Conservation (phyloP, 116 monocot species). For the Iris pallida region DNA sequence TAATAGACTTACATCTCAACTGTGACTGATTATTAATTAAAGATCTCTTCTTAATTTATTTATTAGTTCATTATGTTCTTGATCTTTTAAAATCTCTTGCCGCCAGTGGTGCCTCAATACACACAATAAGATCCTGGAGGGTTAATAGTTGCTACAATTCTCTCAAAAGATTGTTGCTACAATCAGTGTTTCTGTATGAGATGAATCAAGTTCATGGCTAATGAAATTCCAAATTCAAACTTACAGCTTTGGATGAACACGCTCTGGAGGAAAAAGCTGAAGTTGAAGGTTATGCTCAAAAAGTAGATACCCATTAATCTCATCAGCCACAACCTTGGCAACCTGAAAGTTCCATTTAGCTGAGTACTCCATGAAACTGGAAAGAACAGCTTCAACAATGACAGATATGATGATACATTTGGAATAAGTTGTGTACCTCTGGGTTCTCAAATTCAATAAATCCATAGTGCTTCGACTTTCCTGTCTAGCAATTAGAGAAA, state of each 20-base stretch:
- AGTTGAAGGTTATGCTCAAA: conserved; percentile 87
- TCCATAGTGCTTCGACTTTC: conserved; percentile 91
- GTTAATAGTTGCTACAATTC: too few species aligned
- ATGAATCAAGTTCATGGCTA: too few species aligned
- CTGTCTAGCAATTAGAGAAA: conserved; percentile 46
- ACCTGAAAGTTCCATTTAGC: conserved; percentile 44
- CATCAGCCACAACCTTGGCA: conserved; percentile 91
- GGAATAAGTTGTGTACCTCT: conserved; percentile 35
- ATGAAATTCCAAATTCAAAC: conserved; percentile 8
- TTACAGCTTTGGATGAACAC: conserved; percentile 83
- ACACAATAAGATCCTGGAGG: too few species aligned
- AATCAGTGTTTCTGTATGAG: too few species aligned
- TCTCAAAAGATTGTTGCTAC: too few species aligned
- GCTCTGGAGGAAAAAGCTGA: conserved; percentile 66
- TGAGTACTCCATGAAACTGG: background rate
- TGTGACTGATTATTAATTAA: too few species aligned
- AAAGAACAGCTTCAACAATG: background rate
- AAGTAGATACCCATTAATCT: conserved; percentile 79
- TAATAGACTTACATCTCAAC: too few species aligned
- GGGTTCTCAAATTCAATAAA: conserved; percentile 92
- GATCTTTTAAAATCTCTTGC: background rate
- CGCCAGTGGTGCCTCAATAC: too few species aligned
- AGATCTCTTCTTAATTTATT: too few species aligned
- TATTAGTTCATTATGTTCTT: background rate
- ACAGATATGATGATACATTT: background rate